Percentiles rank a stretch among this genome's conserved stretches.
These are phyloP conservation scores for Penicillium sp. DNA, from an alignment of 2,329 filamentous ascomycete species.

Conservation along the genomic window DNA sequence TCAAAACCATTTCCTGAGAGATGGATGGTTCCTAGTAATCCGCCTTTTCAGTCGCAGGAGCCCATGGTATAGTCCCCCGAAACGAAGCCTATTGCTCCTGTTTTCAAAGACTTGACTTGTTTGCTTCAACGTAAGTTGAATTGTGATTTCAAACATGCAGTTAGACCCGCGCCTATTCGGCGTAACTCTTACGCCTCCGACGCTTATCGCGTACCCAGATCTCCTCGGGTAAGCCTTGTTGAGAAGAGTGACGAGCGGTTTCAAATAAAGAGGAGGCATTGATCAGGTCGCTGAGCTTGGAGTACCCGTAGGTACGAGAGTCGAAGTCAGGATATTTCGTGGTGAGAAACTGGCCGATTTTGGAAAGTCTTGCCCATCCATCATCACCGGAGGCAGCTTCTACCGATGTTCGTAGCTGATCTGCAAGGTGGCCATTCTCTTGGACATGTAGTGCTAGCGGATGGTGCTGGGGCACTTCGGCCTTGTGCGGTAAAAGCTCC, in stretches of 20 bases:
- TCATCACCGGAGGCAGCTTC: conserved; percentile 10
- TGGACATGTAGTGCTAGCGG: not conserved
- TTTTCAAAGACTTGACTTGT: too few species aligned
- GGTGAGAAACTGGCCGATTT: conserved; percentile 9
- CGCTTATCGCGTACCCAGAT: conserved; percentile 9
- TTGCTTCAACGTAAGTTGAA: too few species aligned
- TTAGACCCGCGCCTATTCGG: too few species aligned
- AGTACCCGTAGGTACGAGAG: conserved; percentile 7
- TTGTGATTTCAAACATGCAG: too few species aligned
- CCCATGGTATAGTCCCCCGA: too few species aligned
- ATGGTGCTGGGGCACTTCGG: not conserved
- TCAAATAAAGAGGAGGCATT: conserved; percentile 4
- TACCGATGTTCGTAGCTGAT: conserved; percentile 6
- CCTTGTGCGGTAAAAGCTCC: conserved; percentile 5
- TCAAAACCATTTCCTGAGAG: too few species aligned
- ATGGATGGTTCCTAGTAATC: too few species aligned
- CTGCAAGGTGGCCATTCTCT: conserved; percentile 3
- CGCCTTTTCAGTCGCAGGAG: too few species aligned
- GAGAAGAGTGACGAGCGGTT: not conserved
- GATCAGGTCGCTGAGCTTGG: conserved; percentile 10
- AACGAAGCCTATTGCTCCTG: too few species aligned
- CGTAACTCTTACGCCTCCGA: conserved; percentile 17
- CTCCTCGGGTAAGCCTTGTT: not conserved
- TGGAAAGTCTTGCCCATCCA: conserved; percentile 13
- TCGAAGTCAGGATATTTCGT: conserved; percentile 13